Conservation (phyloP, 176 grass and related monocot genomes). For the Bothriochloa decipiens region DNA sequence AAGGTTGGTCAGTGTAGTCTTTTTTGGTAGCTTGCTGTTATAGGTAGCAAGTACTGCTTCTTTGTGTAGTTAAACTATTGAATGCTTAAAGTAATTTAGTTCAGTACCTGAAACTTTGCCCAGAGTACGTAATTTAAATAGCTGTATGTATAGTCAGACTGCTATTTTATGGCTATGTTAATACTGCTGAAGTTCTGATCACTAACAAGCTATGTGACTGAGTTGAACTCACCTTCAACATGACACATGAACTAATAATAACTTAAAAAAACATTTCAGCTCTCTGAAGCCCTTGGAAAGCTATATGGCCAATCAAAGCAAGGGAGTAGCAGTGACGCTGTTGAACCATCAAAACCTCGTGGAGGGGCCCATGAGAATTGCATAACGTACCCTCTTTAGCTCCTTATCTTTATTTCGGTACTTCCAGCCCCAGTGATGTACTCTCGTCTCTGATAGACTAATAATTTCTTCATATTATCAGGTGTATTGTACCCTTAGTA, state of each 20-base stretch:
- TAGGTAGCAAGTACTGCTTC: not conserved
- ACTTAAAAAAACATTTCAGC: slow-evolving; percentile 50
- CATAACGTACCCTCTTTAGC: slow-evolving; percentile 69
- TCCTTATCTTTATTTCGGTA: slow-evolving; percentile 2
- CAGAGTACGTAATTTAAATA: not conserved
- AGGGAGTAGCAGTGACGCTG: slow-evolving; percentile 61
- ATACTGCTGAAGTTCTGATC: not conserved
- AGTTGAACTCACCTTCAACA: not conserved
- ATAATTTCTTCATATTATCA: slow-evolving; percentile 34
- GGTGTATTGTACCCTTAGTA: slow-evolving; percentile 74
- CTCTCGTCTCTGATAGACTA: slow-evolving; percentile 13
- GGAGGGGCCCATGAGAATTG: slow-evolving; percentile 95
- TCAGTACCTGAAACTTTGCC: not conserved
- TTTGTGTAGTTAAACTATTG: not conserved
- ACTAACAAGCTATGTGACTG: not conserved
- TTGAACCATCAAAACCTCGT: slow-evolving; percentile 76
- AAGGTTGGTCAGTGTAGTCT: not conserved
- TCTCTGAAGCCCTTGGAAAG: slow-evolving; percentile 98
- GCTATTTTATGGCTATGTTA: not conserved
- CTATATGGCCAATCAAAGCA: slow-evolving; percentile 92
- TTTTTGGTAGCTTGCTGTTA: not conserved
- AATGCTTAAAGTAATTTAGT: too few species aligned
- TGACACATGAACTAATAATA: slow-evolving; percentile 4
- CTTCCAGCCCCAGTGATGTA: not conserved
- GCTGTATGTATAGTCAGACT: not conserved